phyloP scores from a whole-genome alignment of 2,329 filamentous ascomycete species.

The Monosporascus sp. region DNA sequence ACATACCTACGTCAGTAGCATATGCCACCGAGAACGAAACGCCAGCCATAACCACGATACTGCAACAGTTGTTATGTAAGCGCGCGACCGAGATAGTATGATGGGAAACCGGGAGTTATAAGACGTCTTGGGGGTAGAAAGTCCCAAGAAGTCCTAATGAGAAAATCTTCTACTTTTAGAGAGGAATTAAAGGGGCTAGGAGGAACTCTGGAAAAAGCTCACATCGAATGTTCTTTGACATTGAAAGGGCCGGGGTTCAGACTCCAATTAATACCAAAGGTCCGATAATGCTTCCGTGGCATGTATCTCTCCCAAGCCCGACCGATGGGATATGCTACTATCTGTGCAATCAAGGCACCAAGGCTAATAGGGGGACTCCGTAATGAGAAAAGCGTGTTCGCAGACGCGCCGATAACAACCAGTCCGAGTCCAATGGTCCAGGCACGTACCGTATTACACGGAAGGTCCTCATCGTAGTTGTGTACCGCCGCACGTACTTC shows the following conservation, averaged over 20 bases:
- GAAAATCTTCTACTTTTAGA: no score
- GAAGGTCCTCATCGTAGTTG: slow-evolving; percentile 60
- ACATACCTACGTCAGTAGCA: slow-evolving; percentile 56
- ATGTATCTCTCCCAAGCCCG: slow-evolving; percentile 54
- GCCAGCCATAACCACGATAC: slow-evolving; percentile 64
- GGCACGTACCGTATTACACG: slow-evolving; percentile 60
- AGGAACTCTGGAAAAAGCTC: not conserved
- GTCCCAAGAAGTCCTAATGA: no score
- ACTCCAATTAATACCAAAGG: slow-evolving; percentile 49
- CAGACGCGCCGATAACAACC: slow-evolving; percentile 51
- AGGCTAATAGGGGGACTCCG: slow-evolving; percentile 57
- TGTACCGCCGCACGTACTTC: slow-evolving; percentile 60
- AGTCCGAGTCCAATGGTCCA: slow-evolving; percentile 58
- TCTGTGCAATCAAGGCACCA: slow-evolving; percentile 56
- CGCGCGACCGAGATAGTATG: no score
- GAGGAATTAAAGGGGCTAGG: no score
- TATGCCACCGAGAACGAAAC: slow-evolving; percentile 67
- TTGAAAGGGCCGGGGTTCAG: slow-evolving; percentile 67
- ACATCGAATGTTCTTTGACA: slow-evolving; percentile 61
- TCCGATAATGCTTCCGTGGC: slow-evolving; percentile 42
- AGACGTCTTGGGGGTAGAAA: no score
- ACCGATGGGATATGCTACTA: slow-evolving; percentile 59
- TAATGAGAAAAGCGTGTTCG: slow-evolving; percentile 60
- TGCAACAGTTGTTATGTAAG: not conserved
- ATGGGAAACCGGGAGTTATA: no score